A percentile compares a stretch with the other conserved stretches of the same genome.
Evolutionary conservation across 768 basidiomycete species (phyloP).

Genomic region (Mycena amicta): DNA sequence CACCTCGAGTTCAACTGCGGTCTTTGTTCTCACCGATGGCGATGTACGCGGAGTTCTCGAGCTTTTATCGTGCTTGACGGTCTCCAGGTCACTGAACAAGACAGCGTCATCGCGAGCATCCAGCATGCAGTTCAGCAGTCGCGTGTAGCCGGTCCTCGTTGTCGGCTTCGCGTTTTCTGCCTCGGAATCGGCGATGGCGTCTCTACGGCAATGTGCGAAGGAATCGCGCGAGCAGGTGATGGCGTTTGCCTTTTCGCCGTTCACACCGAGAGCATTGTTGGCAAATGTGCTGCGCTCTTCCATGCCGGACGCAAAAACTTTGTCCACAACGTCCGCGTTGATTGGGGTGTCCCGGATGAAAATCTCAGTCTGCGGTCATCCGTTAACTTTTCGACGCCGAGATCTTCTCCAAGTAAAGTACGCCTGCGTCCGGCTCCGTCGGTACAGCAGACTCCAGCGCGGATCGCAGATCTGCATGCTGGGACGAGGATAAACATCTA

Average conservation of each 20-base stretch:
- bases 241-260: constrained; percentile 53
- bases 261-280: constrained; percentile 46
- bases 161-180: constrained; percentile 53
- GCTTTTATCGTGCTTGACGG: neutral
- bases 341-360: constrained; percentile 48
- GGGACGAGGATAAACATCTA: constrained; percentile 38
- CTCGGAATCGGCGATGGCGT: constrained; percentile 58
- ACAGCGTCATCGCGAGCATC: constrained; percentile 28
- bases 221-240: constrained; percentile 56
- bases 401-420: constrained; percentile 23
- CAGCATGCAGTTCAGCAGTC: constrained; percentile 31
- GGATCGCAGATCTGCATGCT: constrained; percentile 37
- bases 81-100: constrained; percentile 24
- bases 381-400: constrained; percentile 21
- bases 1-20: constrained; percentile 40
- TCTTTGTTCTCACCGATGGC: constrained; percentile 66
- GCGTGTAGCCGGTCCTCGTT: constrained; percentile 26
- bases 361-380: constrained; percentile 13
- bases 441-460: constrained; percentile 39
- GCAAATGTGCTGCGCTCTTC: constrained; percentile 52
- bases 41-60: constrained; percentile 30
- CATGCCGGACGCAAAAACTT: constrained; percentile 51
- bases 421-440: constrained; percentile 29
- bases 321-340: constrained; percentile 47
- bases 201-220: constrained; percentile 53